Evolutionary conservation across 768 basidiomycete species (phyloP).

Genomic region (Pleurotus tuoliensis): DNA sequence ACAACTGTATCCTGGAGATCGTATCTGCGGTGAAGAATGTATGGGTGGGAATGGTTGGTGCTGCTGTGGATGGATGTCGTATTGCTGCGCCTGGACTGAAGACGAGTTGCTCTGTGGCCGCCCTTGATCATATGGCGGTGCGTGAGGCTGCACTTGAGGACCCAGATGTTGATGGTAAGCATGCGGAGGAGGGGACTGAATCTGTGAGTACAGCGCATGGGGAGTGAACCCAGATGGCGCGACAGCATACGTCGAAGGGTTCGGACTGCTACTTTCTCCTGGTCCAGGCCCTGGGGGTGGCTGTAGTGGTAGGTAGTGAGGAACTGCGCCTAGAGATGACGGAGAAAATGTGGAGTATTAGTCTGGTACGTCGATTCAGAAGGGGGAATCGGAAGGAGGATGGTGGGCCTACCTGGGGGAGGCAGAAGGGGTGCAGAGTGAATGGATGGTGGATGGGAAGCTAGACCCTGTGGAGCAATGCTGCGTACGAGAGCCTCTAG

Average conservation of each 20-base stretch:
- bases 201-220: neutral
- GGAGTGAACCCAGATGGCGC: neutral
- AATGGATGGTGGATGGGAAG: slow-evolving; percentile 26
- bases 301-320: neutral
- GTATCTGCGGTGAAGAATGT: slow-evolving; percentile 12
- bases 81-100: slow-evolving; percentile 3
- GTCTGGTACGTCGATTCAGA: slow-evolving; percentile 32
- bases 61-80: neutral
- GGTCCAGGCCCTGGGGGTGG: neutral
- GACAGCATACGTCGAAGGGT: neutral
- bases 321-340: slow-evolving; percentile 16
- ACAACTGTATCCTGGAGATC: neutral
- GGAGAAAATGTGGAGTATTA: slow-evolving; percentile 20
- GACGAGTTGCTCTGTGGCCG: neutral
- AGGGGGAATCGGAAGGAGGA: slow-evolving; percentile 15
- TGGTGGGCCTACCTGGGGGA: slow-evolving; percentile 22
- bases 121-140: slow-evolving; percentile 3
- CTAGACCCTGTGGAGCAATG: slow-evolving; percentile 14
- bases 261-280: neutral
- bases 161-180: neutral
- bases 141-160: slow-evolving; percentile 2
- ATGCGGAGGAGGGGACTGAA: neutral
- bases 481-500: slow-evolving; percentile 51
- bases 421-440: slow-evolving; percentile 3
- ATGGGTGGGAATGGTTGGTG: slow-evolving; percentile 15